Percentiles rank a stretch among this genome's conserved stretches.
Conservation (phyloP, 441 rosid species). For the Manihot esculenta region DNA sequence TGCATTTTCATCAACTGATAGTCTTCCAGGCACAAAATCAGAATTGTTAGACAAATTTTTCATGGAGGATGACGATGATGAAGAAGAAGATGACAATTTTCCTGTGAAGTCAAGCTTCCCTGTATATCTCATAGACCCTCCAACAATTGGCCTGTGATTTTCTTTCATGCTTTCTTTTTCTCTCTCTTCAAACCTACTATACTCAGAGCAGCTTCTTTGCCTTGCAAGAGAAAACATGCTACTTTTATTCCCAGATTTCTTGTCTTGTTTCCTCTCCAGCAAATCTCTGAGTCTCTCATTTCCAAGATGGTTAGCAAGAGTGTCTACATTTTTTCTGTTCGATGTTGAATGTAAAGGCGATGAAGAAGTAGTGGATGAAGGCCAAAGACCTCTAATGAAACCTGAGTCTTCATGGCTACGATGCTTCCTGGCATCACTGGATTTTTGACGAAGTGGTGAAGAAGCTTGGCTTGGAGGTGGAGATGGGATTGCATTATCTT, state of each 20-base stretch:
- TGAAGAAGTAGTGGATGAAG: constrained; percentile 29
- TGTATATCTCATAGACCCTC: constrained; percentile 56
- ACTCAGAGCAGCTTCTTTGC: constrained; percentile 38
- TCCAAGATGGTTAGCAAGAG: constrained; percentile 51
- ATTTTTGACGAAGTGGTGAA: constrained; percentile 41
- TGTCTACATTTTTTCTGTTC: constrained; percentile 29
- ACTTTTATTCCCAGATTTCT: constrained; percentile 17
- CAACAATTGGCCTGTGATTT: constrained; percentile 45
- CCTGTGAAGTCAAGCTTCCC: constrained; percentile 34
- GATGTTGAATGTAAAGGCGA: constrained; percentile 27
- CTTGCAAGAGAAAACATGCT: constrained; percentile 25
- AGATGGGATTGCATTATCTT: constrained; percentile 28
- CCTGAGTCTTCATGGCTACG: constrained; percentile 35
- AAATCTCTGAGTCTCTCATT: constrained; percentile 46
- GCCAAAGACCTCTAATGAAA: constrained; percentile 44
- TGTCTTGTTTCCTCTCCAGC: constrained; percentile 32
- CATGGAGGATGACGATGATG: constrained; percentile 11
- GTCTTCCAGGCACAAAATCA: constrained; percentile 50
- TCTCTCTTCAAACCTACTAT: constrained; percentile 26
- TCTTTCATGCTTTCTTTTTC: constrained; percentile 40
- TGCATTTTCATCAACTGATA: constrained; percentile 61
- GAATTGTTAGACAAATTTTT: constrained; percentile 10
- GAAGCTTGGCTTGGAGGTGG: constrained; percentile 37
- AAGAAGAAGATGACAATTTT: constrained; percentile 19
- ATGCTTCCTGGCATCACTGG: constrained; percentile 31